Evolutionary conservation across 129 eudicot genomes (phyloP), one percentile per base, ranked within the genome.

Genomic region (Apium graveolens): DNA sequence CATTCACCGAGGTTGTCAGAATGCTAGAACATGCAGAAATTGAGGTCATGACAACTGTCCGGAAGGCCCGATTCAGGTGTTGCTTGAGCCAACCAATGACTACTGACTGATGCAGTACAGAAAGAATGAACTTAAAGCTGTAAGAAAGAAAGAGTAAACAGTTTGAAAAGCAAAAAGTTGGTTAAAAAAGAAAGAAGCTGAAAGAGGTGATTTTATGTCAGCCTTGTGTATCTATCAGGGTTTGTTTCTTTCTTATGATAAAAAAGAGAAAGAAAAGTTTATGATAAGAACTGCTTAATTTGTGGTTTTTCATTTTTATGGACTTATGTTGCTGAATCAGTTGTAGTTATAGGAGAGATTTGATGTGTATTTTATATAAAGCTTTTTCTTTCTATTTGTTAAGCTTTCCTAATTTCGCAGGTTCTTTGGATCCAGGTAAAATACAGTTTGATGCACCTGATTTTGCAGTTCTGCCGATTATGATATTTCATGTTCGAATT

Each of bases 61-160:
- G 99, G 48, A 95, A 95, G 85, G 98, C 98, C 10, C 94, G 98
- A n/a, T 95, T 95, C 95, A 88, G 99, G 90, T 95, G 99, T 91
- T 95, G 99, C 85, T 79, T 92, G 38, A 86, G 96, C 80, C 97
- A 90, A 75, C 99, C 98, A 0, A 95, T 95, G 99, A 95, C 99
- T 38, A 85, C 90, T 8, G 97, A 95, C 78, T 95, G 86, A 93
- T 48, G 84, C 72, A 32, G 63, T 78, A 73, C 70, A 70, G 24
- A 82, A 74, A 69, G 51, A 72, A 48, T 76, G 37, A 70, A 60
- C 39, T 21, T 60, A 60, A 53, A 71, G 65, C 57, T 78, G 70
- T 44, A 32, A 81, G 82, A 65, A 65, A 53, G 51, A 85, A 68
- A 81, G 83, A 83, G 81, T 73, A 81, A 86, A 83, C 83, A 71